These are phyloP conservation scores for Suhomyces pyralidae DNA, from an alignment of 805 yeast genomes.

Conservation along the genomic window DNA sequence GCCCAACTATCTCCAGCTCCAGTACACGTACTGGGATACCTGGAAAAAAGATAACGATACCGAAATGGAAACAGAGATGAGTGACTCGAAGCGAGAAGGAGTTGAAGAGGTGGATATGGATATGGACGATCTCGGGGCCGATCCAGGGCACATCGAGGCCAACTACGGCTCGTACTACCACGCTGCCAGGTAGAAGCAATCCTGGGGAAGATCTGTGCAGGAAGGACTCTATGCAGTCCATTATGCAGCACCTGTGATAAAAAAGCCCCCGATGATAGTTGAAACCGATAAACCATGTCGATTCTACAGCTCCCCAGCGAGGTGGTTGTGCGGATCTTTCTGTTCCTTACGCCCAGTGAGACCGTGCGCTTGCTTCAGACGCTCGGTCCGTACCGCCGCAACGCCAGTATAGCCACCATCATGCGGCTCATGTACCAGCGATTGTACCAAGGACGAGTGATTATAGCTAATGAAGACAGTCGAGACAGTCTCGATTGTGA, in stretches of 20 bases:
- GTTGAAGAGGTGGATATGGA: background rate
- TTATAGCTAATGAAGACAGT: conserved; percentile 9
- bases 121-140: background rate
- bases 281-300: background rate
- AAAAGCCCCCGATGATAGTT: background rate
- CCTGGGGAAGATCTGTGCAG: background rate
- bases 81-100: too few species aligned
- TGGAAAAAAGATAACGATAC: background rate
- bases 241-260: too few species aligned
- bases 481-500: conserved; percentile 5
- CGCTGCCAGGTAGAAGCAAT: conserved; percentile 1
- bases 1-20: background rate
- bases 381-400: conserved; percentile 1
- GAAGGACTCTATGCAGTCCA: background rate
- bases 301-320: conserved; percentile 18
- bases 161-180: conserved; percentile 20
- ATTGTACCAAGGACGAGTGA: conserved; percentile 17
- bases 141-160: conserved; percentile 8
- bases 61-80: background rate
- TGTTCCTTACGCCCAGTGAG: conserved; percentile 7
- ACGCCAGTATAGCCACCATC: background rate
- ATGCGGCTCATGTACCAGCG: conserved; percentile 16
- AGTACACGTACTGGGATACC: background rate
- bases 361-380: conserved; percentile 3
- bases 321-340: conserved; percentile 14